Conservation (phyloP, 441 rosid genomes). For the Lepidium campestre region DNA sequence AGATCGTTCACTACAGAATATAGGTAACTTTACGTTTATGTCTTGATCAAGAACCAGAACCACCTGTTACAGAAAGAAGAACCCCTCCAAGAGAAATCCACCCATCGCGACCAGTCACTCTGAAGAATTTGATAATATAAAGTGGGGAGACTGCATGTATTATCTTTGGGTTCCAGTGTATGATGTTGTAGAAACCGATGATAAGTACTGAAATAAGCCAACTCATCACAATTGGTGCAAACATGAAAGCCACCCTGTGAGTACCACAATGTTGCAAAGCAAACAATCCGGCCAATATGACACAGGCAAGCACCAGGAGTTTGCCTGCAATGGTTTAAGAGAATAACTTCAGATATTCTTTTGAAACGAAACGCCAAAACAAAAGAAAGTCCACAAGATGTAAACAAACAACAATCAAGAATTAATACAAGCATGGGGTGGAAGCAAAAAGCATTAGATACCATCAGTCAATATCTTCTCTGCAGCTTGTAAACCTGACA, state of each 20-base stretch:
- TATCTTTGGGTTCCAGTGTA: constrained; percentile 73
- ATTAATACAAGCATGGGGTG: constrained; percentile 1
- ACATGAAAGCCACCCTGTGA: constrained; percentile 77
- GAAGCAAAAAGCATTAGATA: constrained; percentile 26
- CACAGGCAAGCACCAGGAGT: constrained; percentile 61
- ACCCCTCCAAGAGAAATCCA: constrained; percentile 97
- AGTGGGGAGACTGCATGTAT: constrained; percentile 66
- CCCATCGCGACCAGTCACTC: constrained; percentile 64
- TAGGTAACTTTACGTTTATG: background rate
- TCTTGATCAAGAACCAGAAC: constrained; percentile 25
- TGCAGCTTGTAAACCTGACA: constrained; percentile 66
- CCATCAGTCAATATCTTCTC: constrained; percentile 47
- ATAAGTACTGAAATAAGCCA: constrained; percentile 68
- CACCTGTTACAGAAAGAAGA: constrained; percentile 83
- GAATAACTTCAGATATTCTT: background rate
- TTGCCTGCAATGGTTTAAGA: constrained; percentile 37
- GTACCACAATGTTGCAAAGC: constrained; percentile 92
- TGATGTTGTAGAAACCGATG: constrained; percentile 67
- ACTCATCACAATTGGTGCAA: constrained; percentile 77
- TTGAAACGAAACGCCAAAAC: background rate
- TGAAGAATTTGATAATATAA: constrained; percentile 72
- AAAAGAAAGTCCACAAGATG: constrained; percentile 2
- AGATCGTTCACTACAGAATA: background rate
- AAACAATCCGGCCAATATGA: constrained; percentile 83
- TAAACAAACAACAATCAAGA: background rate